Percentiles rank a stretch among this genome's conserved stretches.
phyloP scores from a whole-genome alignment of 2,329 filamentous ascomycete genomes.

The Fusarium globosum region DNA sequence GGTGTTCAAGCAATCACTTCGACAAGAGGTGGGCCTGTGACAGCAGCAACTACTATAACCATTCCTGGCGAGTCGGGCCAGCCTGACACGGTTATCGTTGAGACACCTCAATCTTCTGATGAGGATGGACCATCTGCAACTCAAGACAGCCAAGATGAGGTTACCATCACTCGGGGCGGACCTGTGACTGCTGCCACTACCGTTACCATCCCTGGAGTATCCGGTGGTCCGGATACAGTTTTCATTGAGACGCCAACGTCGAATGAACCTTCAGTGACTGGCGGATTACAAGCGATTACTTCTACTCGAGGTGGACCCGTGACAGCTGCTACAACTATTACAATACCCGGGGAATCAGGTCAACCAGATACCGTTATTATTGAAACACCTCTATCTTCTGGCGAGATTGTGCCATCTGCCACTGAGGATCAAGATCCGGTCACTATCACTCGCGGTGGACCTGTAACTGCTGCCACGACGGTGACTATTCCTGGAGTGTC shows the following conservation, averaged over 20 bases:
- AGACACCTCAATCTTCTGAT: neutral
- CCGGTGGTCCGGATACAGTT: neutral
- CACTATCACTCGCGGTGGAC: neutral
- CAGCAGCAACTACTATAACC: neutral
- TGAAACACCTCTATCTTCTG: neutral
- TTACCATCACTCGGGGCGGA: neutral
- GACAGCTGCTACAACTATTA: neutral
- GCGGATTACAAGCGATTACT: neutral
- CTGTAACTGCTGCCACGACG: neutral
- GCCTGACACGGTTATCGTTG: neutral
- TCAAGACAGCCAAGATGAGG: neutral
- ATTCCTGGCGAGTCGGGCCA: neutral
- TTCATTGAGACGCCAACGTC: neutral
- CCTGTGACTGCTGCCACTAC: neutral
- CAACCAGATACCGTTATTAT: neutral
- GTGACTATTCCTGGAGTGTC: neutral
- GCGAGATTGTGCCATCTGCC: rapidly evolving
- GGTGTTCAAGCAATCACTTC: neutral
- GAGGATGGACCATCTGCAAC: neutral
- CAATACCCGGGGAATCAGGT: neutral
- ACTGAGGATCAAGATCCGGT: neutral
- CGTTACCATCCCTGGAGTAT: neutral
- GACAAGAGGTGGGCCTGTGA: neutral
- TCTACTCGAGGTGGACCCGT: neutral
- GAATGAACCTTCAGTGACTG: neutral